Evolutionary conservation across 495 filamentous ascomycete species (phyloP).

Genomic region (Neurospora sp.): DNA sequence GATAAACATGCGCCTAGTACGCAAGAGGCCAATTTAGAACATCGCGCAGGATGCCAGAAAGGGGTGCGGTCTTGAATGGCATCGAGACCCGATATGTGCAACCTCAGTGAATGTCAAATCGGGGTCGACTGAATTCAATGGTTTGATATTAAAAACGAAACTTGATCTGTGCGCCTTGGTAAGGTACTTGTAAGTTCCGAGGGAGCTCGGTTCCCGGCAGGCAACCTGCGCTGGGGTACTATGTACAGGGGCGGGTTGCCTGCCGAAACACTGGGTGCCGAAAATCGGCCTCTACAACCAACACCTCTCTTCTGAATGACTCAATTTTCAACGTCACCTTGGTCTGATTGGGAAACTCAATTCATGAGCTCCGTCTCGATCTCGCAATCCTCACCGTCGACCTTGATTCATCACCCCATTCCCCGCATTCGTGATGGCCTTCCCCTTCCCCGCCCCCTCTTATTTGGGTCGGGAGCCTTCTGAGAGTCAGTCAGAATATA

Average conservation of each 20-base stretch:
- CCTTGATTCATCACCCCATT: neutral
- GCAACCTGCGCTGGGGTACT: neutral
- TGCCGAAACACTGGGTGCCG: neutral
- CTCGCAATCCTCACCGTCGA: neutral
- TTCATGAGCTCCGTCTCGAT: neutral
- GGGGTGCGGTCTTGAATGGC: neutral
- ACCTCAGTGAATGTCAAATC: neutral
- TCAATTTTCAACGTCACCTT: neutral
- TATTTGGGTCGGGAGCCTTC: neutral
- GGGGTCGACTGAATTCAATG: neutral
- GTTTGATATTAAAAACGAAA: neutral
- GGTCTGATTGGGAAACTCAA: neutral
- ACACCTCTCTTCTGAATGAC: neutral
- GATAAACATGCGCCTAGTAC: neutral
- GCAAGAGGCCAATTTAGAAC: neutral
- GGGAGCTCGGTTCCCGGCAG: neutral
- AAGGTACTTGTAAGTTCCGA: neutral
- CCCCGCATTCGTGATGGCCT: neutral
- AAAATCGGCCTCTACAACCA: neutral
- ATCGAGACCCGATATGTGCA: neutral
- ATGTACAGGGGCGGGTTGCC: neutral
- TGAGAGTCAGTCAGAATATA: neutral
- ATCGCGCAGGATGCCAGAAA: neutral
- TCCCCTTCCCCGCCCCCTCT: neutral
- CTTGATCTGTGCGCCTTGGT: neutral